Evolutionary conservation across 495 filamentous ascomycete species (phyloP).

Genomic region (Penicillium crystallinum): DNA sequence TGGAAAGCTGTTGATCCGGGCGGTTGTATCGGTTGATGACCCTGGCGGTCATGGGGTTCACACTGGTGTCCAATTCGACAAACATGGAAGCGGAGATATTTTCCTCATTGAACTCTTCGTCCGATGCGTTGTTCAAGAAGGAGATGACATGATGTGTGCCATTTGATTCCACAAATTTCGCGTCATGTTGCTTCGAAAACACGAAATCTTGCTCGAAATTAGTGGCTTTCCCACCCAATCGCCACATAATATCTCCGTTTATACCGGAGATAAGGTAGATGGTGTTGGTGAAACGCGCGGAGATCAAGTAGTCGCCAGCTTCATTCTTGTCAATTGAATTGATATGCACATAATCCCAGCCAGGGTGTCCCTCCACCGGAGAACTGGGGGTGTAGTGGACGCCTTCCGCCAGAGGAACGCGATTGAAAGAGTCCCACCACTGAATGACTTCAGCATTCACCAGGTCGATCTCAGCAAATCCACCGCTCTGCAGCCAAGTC

Average conservation of each 20-base stretch:
- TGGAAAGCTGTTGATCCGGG: slow-evolving; percentile 39
- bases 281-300: slow-evolving; percentile 50
- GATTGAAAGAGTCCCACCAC: slow-evolving; percentile 40
- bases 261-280: slow-evolving; percentile 52
- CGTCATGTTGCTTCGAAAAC: slow-evolving; percentile 58
- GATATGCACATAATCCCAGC: slow-evolving; percentile 58
- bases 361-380: slow-evolving; percentile 16
- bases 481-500: slow-evolving; percentile 30
- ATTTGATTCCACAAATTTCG: slow-evolving; percentile 44
- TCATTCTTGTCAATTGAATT: slow-evolving; percentile 55
- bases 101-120: slow-evolving; percentile 39
- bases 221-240: slow-evolving; percentile 41
- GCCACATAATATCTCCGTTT: slow-evolving; percentile 55
- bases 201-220: slow-evolving; percentile 44
- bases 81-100: slow-evolving; percentile 47
- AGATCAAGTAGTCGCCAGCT: slow-evolving; percentile 53
- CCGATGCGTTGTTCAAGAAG: slow-evolving; percentile 49
- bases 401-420: slow-evolving; percentile 27
- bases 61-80: slow-evolving; percentile 44
- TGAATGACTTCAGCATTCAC: slow-evolving; percentile 35
- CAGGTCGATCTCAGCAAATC: slow-evolving; percentile 41
- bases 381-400: slow-evolving; percentile 17
- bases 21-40: slow-evolving; percentile 34
- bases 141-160: slow-evolving; percentile 41
- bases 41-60: slow-evolving; percentile 40